A percentile compares a stretch with the other conserved stretches of the same genome.
Evolutionary conservation across 495 filamentous ascomycete species (phyloP).

Genomic region (Podospora pseudoanserina): DNA sequence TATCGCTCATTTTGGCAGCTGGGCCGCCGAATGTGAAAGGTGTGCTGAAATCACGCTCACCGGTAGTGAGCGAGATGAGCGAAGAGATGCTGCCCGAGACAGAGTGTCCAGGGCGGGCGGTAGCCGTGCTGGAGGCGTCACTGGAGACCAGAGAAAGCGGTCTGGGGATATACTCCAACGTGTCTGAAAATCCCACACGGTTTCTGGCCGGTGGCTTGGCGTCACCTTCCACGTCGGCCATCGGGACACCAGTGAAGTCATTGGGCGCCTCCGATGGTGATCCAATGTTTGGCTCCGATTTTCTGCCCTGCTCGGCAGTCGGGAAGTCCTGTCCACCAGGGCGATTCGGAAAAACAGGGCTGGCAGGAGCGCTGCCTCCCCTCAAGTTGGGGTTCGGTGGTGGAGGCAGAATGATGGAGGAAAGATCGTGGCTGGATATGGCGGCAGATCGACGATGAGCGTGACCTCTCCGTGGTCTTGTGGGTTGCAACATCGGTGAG

Average conservation of each 20-base stretch:
- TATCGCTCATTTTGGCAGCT: conserved; percentile 32
- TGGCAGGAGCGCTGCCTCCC: conserved; percentile 63
- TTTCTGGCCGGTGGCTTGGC: conserved; percentile 41
- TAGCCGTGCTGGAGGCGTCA: conserved; percentile 66
- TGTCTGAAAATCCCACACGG: conserved; percentile 58
- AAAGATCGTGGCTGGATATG: conserved; percentile 76
- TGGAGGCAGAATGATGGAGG: conserved; percentile 63
- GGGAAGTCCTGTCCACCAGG: conserved; percentile 39
- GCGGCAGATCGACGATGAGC: conserved; percentile 83
- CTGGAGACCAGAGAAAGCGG: conserved; percentile 71
- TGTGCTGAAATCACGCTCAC: conserved; percentile 37
- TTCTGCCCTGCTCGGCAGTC: conserved; percentile 17
- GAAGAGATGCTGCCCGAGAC: conserved; percentile 63
- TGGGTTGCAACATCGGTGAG: conserved; percentile 46
- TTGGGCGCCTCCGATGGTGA: conserved; percentile 5
- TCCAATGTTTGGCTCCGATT: conserved; percentile 6
- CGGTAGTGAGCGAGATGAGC: conserved; percentile 48
- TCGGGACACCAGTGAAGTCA: background rate
- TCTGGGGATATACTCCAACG: conserved; percentile 64
- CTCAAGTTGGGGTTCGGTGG: conserved; percentile 45
- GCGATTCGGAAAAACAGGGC: conserved; percentile 53
- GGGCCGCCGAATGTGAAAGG: conserved; percentile 24
- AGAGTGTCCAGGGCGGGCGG: conserved; percentile 58
- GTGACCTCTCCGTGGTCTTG: conserved; percentile 64
- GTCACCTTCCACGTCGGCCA: conserved; percentile 30